Evolutionary conservation across 208 protist species (phyloP).

Genomic region (Trypanosoma scelopori): DNA sequence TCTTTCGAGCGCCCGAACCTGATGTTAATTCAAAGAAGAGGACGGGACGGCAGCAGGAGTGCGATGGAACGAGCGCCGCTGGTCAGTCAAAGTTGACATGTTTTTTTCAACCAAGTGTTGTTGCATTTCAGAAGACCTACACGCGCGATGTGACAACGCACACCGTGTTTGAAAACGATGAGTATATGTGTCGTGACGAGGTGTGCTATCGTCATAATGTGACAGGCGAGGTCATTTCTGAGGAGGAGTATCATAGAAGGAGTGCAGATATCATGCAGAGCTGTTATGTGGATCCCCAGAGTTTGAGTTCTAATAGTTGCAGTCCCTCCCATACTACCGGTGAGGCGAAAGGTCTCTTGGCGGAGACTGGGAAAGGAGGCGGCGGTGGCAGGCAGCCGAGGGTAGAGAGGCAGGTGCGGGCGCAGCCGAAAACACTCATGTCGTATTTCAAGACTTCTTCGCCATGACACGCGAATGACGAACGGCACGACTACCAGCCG

Average conservation of each 20-base stretch:
- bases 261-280: constrained; percentile 34
- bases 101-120: constrained; percentile 71
- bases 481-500: too few species aligned
- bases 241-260: constrained; percentile 60
- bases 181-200: constrained; percentile 72
- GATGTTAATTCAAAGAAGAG: constrained; percentile 12
- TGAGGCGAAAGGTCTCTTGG: neutral
- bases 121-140: constrained; percentile 68
- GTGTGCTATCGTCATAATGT: constrained; percentile 46
- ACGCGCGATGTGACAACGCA: constrained; percentile 57
- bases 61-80: neutral
- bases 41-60: neutral
- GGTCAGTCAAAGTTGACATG: constrained; percentile 40
- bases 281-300: neutral
- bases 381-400: constrained; percentile 2
- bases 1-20: constrained; percentile 42
- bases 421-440: constrained; percentile 24
- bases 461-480: neutral
- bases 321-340: neutral
- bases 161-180: constrained; percentile 53
- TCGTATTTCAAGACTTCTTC: constrained; percentile 26
- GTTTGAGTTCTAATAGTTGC: neutral
- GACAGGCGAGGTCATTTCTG: constrained; percentile 54
- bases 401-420: constrained; percentile 9
- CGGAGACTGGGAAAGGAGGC: constrained; percentile 2